Base-by-base conservation (phyloP, 495 filamentous ascomycete genomes). In the Penicillium pulvis region DNA sequence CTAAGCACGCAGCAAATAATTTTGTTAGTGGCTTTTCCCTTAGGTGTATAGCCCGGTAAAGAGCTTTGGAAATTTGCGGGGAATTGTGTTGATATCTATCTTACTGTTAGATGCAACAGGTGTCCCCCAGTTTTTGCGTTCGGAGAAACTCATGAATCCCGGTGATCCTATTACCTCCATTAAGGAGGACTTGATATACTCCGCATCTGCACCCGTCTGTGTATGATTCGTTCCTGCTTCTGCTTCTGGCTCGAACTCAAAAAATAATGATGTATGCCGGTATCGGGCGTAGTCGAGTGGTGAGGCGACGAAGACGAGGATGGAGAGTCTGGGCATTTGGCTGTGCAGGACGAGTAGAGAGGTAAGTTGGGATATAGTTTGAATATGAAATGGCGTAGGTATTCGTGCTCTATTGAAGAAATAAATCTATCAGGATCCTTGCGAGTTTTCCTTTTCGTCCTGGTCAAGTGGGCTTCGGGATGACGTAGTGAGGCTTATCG, bases 251-350 rank as follows among this genome's bases (percentile, higher is more conserved):
- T 35, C 35, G 33, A 60, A 64, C 14, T 65, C 56, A 41, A 70
- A 57, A 35, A 59, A 63, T 31, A 68, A 56, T 6, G 67, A 53
- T 44, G 67, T 55, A 42, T 70, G 67, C 31, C 67, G 44, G 47
- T 61, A 70, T 7, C 60, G 55, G 4, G 62, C 64, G 53, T 60
- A 65, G 54, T 70, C 67, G 47, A 67, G 62, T 8, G 62, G 67
- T 3, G 59, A 63, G 50, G 62, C 67, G 53, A 61, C 52, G 51
- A 61, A 61, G 36, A 70, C 56, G 26, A 67, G 57, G 42, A 68
- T 68, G 16, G 50, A 65, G 45, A 63, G 50, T 9, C 45, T 55
- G 11, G 62, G 59, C 57, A 65, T 67, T 46, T 10, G 3, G 30
- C 2, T 23, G 2, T 23, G n/a, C n/a, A n/a, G n/a, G n/a, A n/a